These are phyloP conservation scores for Aspergillus niger DNA, from an alignment of 2,329 filamentous ascomycete genomes.

Conservation along the genomic window DNA sequence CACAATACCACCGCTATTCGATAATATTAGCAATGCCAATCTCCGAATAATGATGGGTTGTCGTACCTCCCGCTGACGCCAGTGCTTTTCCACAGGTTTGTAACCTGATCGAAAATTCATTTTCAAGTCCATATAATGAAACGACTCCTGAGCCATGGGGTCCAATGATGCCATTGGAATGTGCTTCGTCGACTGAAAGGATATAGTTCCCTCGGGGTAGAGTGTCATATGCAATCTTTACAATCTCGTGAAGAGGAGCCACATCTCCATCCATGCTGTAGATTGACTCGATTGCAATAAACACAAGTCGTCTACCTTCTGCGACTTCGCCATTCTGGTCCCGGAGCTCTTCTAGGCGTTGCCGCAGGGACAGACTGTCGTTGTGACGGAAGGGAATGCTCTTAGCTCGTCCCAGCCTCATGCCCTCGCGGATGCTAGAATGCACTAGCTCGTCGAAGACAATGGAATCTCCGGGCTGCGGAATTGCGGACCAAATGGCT, in stretches of 20 bases:
- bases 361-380: slow-evolving; percentile 6
- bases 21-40: neutral
- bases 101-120: slow-evolving; percentile 29
- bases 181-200: slow-evolving; percentile 24
- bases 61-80: slow-evolving; percentile 28
- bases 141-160: slow-evolving; percentile 23
- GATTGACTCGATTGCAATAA: slow-evolving; percentile 46
- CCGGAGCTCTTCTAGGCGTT: slow-evolving; percentile 1
- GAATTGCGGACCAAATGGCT: slow-evolving; percentile 55
- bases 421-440: slow-evolving; percentile 70
- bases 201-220: slow-evolving; percentile 27
- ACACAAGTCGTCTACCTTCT: slow-evolving; percentile 30
- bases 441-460: slow-evolving; percentile 69
- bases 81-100: slow-evolving; percentile 33
- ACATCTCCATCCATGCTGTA: slow-evolving; percentile 55
- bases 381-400: slow-evolving; percentile 28
- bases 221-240: slow-evolving; percentile 17
- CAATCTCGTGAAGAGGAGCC: slow-evolving; percentile 23
- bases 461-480: slow-evolving; percentile 57
- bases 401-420: slow-evolving; percentile 58
- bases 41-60: neutral
- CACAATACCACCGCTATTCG: slow-evolving; percentile 10
- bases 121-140: slow-evolving; percentile 28
- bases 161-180: slow-evolving; percentile 19
- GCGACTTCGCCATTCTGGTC: slow-evolving; percentile 3